Evolutionary conservation across 106 monocot species (phyloP), one percentile per base, ranked within the genome.

Genomic region (Alisma plantagoaquatica): DNA sequence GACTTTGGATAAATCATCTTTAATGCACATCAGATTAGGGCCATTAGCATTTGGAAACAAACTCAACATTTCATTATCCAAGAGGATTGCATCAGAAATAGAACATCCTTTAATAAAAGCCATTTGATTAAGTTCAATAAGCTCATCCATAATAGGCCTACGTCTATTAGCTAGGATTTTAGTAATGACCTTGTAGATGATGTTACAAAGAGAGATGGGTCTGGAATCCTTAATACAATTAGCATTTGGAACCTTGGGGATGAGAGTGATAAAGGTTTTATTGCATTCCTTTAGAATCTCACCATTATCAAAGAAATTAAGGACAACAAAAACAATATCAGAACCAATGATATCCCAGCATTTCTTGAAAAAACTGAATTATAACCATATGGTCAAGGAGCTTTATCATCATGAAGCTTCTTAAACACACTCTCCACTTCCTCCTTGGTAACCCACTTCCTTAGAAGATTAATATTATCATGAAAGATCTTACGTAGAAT

Each of bases 171-270:
- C 23, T 4, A 49, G 23, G 26, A 49, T 25, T n/a, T 49, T 49
- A 2, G 49, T 25, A 23, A 23, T 7, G 10, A 49, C 8, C 3
- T 49, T 49, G 49, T 49, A 49, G 26, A 49, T 24, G 3, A 21
- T 4, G 23, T 49, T 49, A 49, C 49, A 49, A 23, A 3, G 5
- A 7, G 49, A 49, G 10, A 49, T 49, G 49, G 49, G 49, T 25
- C 22, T 21, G 15, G 3, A 49, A 49, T 49, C 49, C 4, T 25
- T 24, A 2, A 49, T 5, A 4, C 8, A 2, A 21, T 46, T 5
- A 5, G 23, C 23, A 25, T 4, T 23, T 4, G 3, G 9, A 3
- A 5, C n/a, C n/a, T 49, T 49, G 8, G 49, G 49, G 5, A 49
- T 24, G 23, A 49, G 49, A 3, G n/a, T 24, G n/a, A 49, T 21